Evolutionary conservation across 2,329 filamentous ascomycete genomes (phyloP), one percentile per base, ranked within the genome.

Genomic region (Pseudogymnoascus sp.): DNA sequence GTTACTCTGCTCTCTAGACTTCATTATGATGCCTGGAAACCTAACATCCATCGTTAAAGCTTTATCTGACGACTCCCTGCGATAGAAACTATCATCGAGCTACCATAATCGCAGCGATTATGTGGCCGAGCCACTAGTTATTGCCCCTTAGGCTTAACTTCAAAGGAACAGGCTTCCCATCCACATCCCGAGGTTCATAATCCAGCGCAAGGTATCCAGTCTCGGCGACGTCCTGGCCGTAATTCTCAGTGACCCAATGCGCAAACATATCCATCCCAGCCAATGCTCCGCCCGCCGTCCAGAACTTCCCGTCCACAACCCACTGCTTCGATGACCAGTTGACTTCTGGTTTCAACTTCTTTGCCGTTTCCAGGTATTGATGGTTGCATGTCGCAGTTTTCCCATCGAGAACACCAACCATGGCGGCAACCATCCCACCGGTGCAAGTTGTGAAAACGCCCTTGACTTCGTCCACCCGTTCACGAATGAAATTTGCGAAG

Each of bases 181-280:
- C 63, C 10, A 70, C 46, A 61, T 69, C 68, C 13, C 70, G 67
- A 0, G 69, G 69, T 59, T 70, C 65, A 63, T 63, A 72, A 63
- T 72, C 70, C 61, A 72, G 60, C 15, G 9, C 10, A 1, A 17
- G 17, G 46, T 66, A 64, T 1, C 60, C 66, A 33, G 61, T 11
- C n/a, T 37, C 64, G 2, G 64, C 64, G 40, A 72, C 3, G 19
- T 70, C 67, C 62, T 64, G 50, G 1, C 65, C 67, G 65, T 64
- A 71, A 37, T 66, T 67, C 63, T 68, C 38, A 15, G 62, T 66
- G 3, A 71, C 65, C 69, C 70, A 72, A 29, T 67, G 50, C 10
- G 68, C 66, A 37, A 72, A 65, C 64, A 82, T 75, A 75, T 88
- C 86, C 53, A 86, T 80, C 0, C 78, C 79, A 4, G 79, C 78